Evolutionary conservation across 768 basidiomycete genomes (phyloP).

Genomic region (Hypholoma fasciculare): DNA sequence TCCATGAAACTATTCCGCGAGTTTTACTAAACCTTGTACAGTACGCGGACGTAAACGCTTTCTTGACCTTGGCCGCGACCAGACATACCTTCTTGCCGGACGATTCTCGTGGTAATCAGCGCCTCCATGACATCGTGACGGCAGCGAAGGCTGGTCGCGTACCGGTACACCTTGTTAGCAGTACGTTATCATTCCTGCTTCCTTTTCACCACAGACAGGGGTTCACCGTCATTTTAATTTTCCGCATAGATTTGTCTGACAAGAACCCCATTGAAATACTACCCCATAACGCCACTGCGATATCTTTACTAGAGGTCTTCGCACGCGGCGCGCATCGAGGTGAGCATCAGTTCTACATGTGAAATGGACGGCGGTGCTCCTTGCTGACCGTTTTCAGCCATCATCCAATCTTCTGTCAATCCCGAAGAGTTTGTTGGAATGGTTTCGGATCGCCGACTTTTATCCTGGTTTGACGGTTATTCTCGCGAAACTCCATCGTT

Average conservation of each 20-base stretch:
- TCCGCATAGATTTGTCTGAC: conserved; percentile 69
- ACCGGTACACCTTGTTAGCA: conserved; percentile 74
- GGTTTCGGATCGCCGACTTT: conserved; percentile 73
- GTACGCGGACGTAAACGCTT: conserved; percentile 90
- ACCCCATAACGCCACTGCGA: conserved; percentile 60
- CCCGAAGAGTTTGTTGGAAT: conserved; percentile 59
- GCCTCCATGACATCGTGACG: conserved; percentile 66
- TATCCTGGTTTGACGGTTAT: conserved; percentile 66
- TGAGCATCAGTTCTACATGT: conserved; percentile 22
- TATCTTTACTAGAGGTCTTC: conserved; percentile 66
- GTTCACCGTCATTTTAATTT: background rate
- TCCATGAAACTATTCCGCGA: background rate
- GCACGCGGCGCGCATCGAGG: conserved; percentile 74
- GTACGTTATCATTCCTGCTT: conserved; percentile 41
- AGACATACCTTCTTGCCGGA: conserved; percentile 65
- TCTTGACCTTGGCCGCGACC: conserved; percentile 80
- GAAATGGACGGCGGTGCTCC: background rate
- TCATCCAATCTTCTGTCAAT: conserved; percentile 51
- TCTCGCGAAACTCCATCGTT: conserved; percentile 48
- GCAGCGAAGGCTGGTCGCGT: conserved; percentile 77
- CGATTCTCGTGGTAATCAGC: conserved; percentile 57
- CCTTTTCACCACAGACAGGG: background rate
- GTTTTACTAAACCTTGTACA: conserved; percentile 26
- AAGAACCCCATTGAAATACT: conserved; percentile 76
- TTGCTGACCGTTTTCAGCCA: conserved; percentile 34